phyloP scores from a whole-genome alignment of 2,329 filamentous ascomycete genomes.

The Penicillium olsonii region DNA sequence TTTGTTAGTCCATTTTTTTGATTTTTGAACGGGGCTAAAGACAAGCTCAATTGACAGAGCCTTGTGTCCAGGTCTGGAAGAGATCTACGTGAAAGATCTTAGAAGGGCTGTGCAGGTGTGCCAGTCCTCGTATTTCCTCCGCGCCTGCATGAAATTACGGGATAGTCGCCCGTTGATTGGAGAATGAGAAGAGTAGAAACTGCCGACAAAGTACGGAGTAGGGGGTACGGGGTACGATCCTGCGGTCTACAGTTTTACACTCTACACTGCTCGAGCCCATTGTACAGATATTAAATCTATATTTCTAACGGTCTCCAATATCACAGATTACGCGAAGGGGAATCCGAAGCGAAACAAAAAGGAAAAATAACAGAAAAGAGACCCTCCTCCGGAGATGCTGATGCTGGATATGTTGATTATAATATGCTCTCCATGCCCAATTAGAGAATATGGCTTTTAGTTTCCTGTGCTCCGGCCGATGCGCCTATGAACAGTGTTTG shows the following conservation, averaged over 20 bases:
- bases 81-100: constrained; percentile 13
- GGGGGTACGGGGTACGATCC: too few species aligned
- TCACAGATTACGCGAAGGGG: constrained; percentile 19
- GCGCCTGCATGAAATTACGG: background rate
- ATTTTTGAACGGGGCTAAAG: too few species aligned
- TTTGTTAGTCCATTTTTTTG: background rate
- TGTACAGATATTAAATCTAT: constrained; percentile 26
- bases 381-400: constrained; percentile 18
- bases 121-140: constrained; percentile 15
- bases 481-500: constrained; percentile 24
- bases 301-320: constrained; percentile 20
- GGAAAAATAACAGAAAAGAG: constrained; percentile 15
- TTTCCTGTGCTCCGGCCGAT: constrained; percentile 25
- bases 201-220: too few species aligned
- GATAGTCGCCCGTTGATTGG: background rate
- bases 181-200: background rate
- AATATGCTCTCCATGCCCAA: constrained; percentile 18
- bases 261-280: too few species aligned
- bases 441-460: constrained; percentile 20
- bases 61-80: background rate
- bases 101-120: constrained; percentile 5
- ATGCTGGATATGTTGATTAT: constrained; percentile 28
- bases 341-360: constrained; percentile 18
- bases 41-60: constrained; percentile 5
- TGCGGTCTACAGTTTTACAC: too few species aligned